Base-by-base conservation (phyloP, 352 stramenopile species). In the Saprolegnia parasitica region DNA sequence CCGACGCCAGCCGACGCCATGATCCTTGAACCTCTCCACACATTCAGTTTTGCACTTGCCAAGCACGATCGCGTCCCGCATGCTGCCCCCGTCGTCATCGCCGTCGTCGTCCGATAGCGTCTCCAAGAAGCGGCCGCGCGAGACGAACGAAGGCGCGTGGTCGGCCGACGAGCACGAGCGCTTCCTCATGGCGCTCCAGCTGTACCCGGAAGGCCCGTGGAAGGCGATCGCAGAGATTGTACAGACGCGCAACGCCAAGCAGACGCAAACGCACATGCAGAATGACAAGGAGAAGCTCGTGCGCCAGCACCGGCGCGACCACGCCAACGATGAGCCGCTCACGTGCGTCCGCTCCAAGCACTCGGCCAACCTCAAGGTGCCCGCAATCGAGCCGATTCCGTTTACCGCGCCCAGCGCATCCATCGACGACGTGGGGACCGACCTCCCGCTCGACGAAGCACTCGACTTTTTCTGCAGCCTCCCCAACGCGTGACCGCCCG, bases 121-220 rank as follows among this genome's bases (percentile, higher is more conserved):
- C 13, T 15, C 42, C 85, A 10, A 90, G 20, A 49, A 65, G 9
- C 40, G 13, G 56, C 4, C 24, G 23, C 21, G 29, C 29, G 29
- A 35, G 29, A 35, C 29, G 29, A 35, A 35, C 29, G 29, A 60
- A 9, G 52, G 52, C 11, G 16, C n/a, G 35, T 60, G 52, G 52
- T 60, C 52, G 24, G 52, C 52, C 13, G 52, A 60, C 24, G 52
- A 60, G 20, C 52, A 60, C 32, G 52, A 60, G 32, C 52, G 52
- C 13, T 60, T 60, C 32, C 52, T 60, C 24, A 60, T 60, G 24
- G 52, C 52, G 32, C 32, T 60, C 11, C 52, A 60, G 32, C 24
- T 60, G 3, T 60, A 40, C 32, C 52, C 52, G 2, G 52, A 60
- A 60, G 52, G 52, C 32, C 52, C 52, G 20, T 60, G 52, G 52